Base-by-base conservation (phyloP, 306 rosid genomes). In the Senna siamea region DNA sequence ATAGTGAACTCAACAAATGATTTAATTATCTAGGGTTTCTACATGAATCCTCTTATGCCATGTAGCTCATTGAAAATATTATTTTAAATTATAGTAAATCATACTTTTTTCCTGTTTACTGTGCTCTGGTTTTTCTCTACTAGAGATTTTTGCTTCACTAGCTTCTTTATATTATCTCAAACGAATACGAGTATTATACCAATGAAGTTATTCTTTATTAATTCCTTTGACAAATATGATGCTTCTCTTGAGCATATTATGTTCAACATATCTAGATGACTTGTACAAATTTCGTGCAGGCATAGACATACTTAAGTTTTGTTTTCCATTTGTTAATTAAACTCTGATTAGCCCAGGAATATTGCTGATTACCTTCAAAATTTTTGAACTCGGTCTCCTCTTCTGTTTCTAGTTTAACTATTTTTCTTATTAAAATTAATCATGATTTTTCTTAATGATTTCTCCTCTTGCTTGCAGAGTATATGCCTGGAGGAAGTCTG, bases 401-500 rank as follows among this genome's bases (percentile, higher is more conserved):
- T 40, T 59, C 8, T 71, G 10, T 34, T 73, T 20, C 7, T 69
- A 43, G 43, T 57, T 2, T 15, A 50, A 30, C 26, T 46, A n/a
- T 69, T 40, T 76, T 66, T 58, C 68, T 58, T 60, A 66, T 78
- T 66, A 52, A 19, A 37, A 57, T 78, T 83, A 66, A 32, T 67
- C 40, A 61, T 47, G 40, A 62, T 32, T 18, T 8, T 60, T 60
- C 72, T 62, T 75, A 30, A 17, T 32, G 30, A 51, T 46, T 72
- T 58, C 43, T 73, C 19, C 66, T 76, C 26, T 81, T 81, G 20
- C 14, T 48, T 83, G 85, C 93, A 95, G 99, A 95, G 88, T 95
- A 89, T 78, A 95, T 95, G 99, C 93, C 96, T 35, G 93, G 98
- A 66, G 99, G 99, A 84, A 95, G 96, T 84, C 87, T 95, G 52